These are phyloP conservation scores for Aspergillus costaricaensis DNA, from an alignment of 2,329 filamentous ascomycete genomes.

Conservation along the genomic window DNA sequence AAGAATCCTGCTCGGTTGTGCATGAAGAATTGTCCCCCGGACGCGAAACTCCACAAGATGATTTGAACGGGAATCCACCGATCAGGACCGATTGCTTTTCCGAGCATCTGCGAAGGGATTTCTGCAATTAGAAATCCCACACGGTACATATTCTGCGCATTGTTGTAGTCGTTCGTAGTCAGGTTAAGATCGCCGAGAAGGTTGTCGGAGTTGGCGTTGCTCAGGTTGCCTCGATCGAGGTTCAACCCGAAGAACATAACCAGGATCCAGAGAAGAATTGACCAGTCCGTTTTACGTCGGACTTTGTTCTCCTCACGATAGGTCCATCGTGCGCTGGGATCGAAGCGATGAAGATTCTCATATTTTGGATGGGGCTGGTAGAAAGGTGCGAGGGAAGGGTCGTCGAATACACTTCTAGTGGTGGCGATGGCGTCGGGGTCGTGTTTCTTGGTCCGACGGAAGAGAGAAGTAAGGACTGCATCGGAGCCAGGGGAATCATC, in stretches of 20 bases:
- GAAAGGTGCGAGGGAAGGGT: conserved; percentile 39
- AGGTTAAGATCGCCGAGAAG: conserved; percentile 29
- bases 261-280: conserved; percentile 43
- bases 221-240: conserved; percentile 31
- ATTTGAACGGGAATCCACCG: conserved; percentile 36
- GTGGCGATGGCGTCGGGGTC: conserved; percentile 13
- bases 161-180: conserved; percentile 37
- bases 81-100: conserved; percentile 31
- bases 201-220: conserved; percentile 30
- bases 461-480: no score
- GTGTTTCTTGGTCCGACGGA: neutral
- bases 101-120: conserved; percentile 35
- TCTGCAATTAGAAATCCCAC: conserved; percentile 34
- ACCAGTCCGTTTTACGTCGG: conserved; percentile 32
- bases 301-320: conserved; percentile 28
- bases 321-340: conserved; percentile 33
- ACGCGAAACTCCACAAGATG: conserved; percentile 29
- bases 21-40: conserved; percentile 30
- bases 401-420: conserved; percentile 44
- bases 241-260: conserved; percentile 48
- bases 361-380: conserved; percentile 34
- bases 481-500: no score
- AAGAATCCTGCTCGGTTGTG: conserved; percentile 41
- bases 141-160: conserved; percentile 32
- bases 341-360: conserved; percentile 43